These are phyloP conservation scores for Rutidosis leptorrhynchoides DNA, from an alignment of 129 eudicot species.

Conservation along the genomic window DNA sequence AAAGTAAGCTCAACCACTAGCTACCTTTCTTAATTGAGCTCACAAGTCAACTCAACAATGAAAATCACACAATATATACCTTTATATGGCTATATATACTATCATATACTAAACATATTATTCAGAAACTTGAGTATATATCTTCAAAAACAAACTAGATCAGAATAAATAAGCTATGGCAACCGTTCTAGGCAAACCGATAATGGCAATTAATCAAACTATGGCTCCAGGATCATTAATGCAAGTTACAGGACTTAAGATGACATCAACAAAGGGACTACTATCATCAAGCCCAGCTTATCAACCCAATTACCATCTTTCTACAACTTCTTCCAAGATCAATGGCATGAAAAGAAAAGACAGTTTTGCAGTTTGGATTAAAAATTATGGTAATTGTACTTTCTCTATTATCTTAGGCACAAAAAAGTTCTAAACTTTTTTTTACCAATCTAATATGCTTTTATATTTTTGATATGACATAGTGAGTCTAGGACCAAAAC, in stretches of 20 bases:
- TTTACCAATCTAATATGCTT: constrained; percentile 1
- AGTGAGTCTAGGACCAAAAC: constrained; percentile 26
- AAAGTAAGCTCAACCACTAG: constrained; percentile 4
- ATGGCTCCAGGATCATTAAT: constrained; percentile 23
- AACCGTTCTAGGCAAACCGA: background rate
- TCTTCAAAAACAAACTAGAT: constrained; percentile 10
- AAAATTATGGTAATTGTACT: constrained; percentile 23
- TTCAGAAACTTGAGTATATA: constrained; percentile 4
- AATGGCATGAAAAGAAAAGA: constrained; percentile 22
- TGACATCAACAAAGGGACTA: constrained; percentile 27
- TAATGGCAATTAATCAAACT: constrained; percentile 1
- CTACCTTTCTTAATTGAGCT: background rate
- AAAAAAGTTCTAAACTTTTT: background rate
- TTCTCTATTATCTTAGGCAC: background rate
- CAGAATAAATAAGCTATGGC: background rate
- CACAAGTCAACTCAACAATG: background rate
- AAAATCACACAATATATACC: background rate
- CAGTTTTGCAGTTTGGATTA: constrained; percentile 24
- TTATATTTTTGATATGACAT: constrained; percentile 2
- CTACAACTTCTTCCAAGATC: constrained; percentile 26
- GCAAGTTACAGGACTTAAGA: constrained; percentile 24
- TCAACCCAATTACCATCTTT: constrained; percentile 14
- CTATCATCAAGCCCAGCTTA: constrained; percentile 16
- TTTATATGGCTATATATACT: constrained; percentile 17
- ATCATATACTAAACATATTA: background rate